These are phyloP conservation scores for Plasmodium cynomolgi DNA, from an alignment of 169 alveolate genomes.

Conservation along the genomic window DNA sequence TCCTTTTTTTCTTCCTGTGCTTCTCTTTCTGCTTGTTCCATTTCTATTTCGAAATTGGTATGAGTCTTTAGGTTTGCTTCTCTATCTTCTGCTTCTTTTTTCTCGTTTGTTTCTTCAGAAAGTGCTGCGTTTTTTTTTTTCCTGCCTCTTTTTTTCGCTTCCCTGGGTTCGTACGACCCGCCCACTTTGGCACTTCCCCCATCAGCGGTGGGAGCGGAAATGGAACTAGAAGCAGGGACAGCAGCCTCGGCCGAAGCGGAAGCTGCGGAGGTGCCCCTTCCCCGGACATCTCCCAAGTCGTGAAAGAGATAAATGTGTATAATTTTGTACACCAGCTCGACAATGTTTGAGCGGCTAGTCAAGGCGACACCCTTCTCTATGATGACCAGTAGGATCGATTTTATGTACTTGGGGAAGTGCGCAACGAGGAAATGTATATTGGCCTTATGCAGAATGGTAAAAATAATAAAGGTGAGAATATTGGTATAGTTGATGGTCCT, in stretches of 20 bases:
- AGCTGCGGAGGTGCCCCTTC: neutral
- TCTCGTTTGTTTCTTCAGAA: neutral
- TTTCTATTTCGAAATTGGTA: neutral
- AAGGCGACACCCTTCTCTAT: slow-evolving; percentile 78
- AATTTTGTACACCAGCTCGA: slow-evolving; percentile 24
- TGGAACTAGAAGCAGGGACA: too few relatives aligned
- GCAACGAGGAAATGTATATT: slow-evolving; percentile 73
- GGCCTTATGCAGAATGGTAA: slow-evolving; percentile 79
- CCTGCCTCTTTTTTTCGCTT: slow-evolving; percentile 57
- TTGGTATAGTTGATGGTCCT: slow-evolving; percentile 75
- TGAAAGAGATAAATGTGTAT: slow-evolving; percentile 63
- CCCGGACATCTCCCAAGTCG: slow-evolving; percentile 5
- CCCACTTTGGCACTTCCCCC: neutral
- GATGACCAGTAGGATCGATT: slow-evolving; percentile 79
- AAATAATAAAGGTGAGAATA: slow-evolving; percentile 76
- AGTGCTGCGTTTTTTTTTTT: neutral
- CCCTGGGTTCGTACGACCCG: slow-evolving; percentile 2
- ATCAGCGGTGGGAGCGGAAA: neutral
- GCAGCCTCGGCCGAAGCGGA: neutral
- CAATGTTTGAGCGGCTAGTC: slow-evolving; percentile 50
- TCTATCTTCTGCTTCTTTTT: neutral
- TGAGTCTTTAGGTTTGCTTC: neutral
- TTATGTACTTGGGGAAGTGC: slow-evolving; percentile 78
- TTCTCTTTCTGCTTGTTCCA: slow-evolving; percentile 9
- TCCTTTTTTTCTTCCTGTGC: neutral